These are phyloP conservation scores for Blastobotrys indianensis DNA, from an alignment of 1,139 yeast species.

Conservation along the genomic window DNA sequence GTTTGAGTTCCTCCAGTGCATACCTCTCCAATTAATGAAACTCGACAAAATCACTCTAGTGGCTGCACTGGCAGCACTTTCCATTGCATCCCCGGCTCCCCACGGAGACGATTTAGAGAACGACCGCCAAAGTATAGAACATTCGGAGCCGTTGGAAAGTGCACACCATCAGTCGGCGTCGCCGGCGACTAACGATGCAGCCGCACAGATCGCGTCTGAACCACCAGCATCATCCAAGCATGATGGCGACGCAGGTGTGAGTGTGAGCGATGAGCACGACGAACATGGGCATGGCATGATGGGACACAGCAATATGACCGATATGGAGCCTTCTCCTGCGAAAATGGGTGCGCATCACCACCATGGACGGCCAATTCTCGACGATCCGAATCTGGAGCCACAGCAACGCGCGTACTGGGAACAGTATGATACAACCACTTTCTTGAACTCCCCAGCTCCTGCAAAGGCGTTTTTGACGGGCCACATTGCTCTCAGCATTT, in stretches of 20 bases:
- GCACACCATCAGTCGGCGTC: too few relatives aligned
- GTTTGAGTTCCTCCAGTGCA: too few relatives aligned
- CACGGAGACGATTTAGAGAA: too few relatives aligned
- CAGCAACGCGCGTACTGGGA: slow-evolving; percentile 78
- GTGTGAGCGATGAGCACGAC: background rate
- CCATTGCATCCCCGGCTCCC: too few relatives aligned
- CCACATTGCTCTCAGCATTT: slow-evolving; percentile 47
- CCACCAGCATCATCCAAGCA: too few relatives aligned
- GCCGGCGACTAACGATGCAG: too few relatives aligned
- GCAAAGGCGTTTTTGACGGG: slow-evolving; percentile 49
- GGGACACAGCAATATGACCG: slow-evolving; percentile 34
- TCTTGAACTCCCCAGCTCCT: slow-evolving; percentile 50
- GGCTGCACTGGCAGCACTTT: too few relatives aligned
- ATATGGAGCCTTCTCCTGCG: slow-evolving; percentile 32
- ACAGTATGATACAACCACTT: slow-evolving; percentile 72
- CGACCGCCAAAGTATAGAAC: too few relatives aligned
- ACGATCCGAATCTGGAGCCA: slow-evolving; percentile 56
- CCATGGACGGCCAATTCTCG: slow-evolving; percentile 75
- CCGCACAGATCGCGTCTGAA: background rate
- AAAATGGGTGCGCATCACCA: slow-evolving; percentile 26
- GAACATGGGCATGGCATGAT: background rate
- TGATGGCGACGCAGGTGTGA: too few relatives aligned
- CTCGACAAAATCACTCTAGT: too few relatives aligned
- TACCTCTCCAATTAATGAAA: too few relatives aligned
- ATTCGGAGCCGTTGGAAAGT: too few relatives aligned